phyloP scores from a whole-genome alignment of 768 basidiomycete species.

The Pleurotus platypus region DNA sequence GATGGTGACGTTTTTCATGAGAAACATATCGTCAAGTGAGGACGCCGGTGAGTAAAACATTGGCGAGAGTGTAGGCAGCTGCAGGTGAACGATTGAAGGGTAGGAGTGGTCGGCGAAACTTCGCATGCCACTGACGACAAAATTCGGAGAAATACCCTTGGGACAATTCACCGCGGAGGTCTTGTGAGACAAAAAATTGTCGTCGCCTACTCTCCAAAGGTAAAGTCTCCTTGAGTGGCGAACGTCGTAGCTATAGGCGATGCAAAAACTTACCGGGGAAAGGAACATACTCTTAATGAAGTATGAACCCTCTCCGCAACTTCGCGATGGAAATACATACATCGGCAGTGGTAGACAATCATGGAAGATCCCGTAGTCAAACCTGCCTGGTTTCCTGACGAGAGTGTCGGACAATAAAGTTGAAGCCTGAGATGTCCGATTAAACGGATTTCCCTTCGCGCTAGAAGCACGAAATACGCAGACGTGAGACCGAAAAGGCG shows the following conservation, averaged over 20 bases:
- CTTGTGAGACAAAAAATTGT: constrained; percentile 1
- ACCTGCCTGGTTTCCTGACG: too few relatives aligned
- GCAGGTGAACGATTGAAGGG: background rate
- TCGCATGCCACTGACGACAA: background rate
- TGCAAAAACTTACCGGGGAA: background rate
- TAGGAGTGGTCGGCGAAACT: constrained; percentile 1
- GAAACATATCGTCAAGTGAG: background rate
- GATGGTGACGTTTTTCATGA: background rate
- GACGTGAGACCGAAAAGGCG: too few relatives aligned
- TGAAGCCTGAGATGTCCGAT: too few relatives aligned
- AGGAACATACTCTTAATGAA: too few relatives aligned
- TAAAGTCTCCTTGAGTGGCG: background rate
- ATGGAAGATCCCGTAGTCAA: too few relatives aligned
- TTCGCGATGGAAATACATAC: too few relatives aligned
- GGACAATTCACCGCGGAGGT: background rate
- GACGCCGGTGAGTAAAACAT: background rate
- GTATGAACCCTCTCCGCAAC: too few relatives aligned
- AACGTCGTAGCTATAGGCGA: background rate
- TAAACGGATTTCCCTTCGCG: too few relatives aligned
- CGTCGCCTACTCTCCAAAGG: background rate
- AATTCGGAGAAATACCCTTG: constrained; percentile 5
- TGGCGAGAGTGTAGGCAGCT: background rate
- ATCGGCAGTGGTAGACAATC: too few relatives aligned
- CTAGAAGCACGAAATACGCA: too few relatives aligned
- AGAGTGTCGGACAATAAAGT: too few relatives aligned